These are phyloP conservation scores for Boletales sp. DNA, from an alignment of 768 basidiomycete species.

Conservation along the genomic window DNA sequence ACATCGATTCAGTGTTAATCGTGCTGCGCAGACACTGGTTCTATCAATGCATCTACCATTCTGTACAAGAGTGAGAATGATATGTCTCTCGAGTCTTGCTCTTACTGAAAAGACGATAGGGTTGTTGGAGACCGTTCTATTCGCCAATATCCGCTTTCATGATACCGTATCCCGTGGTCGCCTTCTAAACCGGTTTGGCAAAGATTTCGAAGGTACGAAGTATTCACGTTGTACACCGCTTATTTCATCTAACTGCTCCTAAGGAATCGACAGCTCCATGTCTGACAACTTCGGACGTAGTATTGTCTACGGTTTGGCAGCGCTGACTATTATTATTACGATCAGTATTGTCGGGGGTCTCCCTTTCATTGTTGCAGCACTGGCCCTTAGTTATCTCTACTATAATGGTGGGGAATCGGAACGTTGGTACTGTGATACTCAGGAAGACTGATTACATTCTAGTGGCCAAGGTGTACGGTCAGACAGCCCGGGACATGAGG, in stretches of 20 bases:
- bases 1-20: slow-evolving; percentile 3
- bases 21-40: slow-evolving; percentile 53
- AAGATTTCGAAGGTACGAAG: slow-evolving; percentile 73
- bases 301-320: slow-evolving; percentile 65
- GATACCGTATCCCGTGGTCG: slow-evolving; percentile 88
- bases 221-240: background rate
- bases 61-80: slow-evolving; percentile 61
- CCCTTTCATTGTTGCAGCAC: slow-evolving; percentile 63
- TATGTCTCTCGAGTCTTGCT: background rate
- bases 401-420: slow-evolving; percentile 55
- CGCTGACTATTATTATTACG: slow-evolving; percentile 65
- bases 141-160: slow-evolving; percentile 89
- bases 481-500: slow-evolving; percentile 85
- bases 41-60: slow-evolving; percentile 75
- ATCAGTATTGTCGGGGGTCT: slow-evolving; percentile 77
- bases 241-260: slow-evolving; percentile 14
- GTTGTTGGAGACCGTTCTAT: slow-evolving; percentile 75
- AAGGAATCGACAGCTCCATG: slow-evolving; percentile 80
- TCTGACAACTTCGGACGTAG: slow-evolving; percentile 86
- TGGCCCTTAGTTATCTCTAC: slow-evolving; percentile 59
- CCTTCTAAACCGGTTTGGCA: slow-evolving; percentile 79
- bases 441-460: slow-evolving; percentile 6
- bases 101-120: slow-evolving; percentile 27
- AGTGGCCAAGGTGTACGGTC: slow-evolving; percentile 60
- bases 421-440: background rate